A percentile compares a stretch with the other conserved stretches of the same genome.
Evolutionary conservation across 257 asterid species (phyloP).

Genomic region (Solanum raphanifolium): DNA sequence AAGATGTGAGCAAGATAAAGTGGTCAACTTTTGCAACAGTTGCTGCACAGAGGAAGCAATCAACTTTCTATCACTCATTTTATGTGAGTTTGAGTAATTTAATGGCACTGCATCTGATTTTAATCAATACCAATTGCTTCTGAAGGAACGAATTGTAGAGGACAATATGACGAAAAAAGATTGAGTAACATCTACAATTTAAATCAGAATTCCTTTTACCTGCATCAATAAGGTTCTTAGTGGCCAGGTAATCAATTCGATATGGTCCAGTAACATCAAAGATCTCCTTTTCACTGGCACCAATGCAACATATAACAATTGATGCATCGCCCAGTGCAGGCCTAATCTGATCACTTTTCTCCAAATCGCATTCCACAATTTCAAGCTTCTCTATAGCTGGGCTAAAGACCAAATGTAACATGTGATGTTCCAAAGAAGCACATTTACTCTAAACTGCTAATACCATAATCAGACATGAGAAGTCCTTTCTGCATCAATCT

Average conservation of each 20-base stretch:
- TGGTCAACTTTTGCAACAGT: slow-evolving; percentile 59
- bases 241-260: slow-evolving; percentile 79
- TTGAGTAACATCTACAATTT: background rate
- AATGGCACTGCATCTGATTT: background rate
- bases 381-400: slow-evolving; percentile 98
- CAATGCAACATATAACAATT: slow-evolving; percentile 80
- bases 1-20: slow-evolving; percentile 84
- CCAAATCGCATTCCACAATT: slow-evolving; percentile 93
- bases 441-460: slow-evolving; percentile 1
- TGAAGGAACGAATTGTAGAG: background rate
- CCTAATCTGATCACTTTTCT: slow-evolving; percentile 49
- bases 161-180: background rate
- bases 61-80: background rate
- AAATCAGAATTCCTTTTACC: slow-evolving; percentile 28
- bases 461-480: background rate
- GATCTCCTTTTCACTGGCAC: slow-evolving; percentile 95
- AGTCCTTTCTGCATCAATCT: slow-evolving; percentile 12
- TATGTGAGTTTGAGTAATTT: background rate
- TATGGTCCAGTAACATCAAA: slow-evolving; percentile 82
- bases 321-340: slow-evolving; percentile 76
- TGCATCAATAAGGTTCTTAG: slow-evolving; percentile 85
- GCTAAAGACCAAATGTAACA: slow-evolving; percentile 67
- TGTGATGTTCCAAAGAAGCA: slow-evolving; percentile 29
- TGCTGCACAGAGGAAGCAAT: slow-evolving; percentile 37
- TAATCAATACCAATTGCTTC: background rate